A percentile compares a stretch with the other conserved stretches of the same genome.
These are phyloP conservation scores for Coemansia sp. DNA, from an alignment of 192 early-diverging fungal genomes.

Conservation along the genomic window DNA sequence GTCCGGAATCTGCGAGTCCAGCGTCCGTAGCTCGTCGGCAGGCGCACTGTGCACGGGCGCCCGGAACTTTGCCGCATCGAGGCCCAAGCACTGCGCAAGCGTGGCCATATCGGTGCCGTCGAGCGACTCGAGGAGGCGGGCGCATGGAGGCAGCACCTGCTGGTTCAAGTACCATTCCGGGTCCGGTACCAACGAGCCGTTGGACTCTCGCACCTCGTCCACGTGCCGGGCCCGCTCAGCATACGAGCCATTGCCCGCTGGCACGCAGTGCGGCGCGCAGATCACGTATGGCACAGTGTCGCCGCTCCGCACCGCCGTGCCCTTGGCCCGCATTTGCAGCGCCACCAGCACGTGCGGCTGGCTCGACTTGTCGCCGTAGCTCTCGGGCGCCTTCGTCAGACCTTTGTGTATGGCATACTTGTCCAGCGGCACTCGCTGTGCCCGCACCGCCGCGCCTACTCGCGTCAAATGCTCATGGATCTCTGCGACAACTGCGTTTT, in stretches of 20 bases:
- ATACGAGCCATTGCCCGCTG: conserved; percentile 40
- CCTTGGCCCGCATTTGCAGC: conserved; percentile 70
- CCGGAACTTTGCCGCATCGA: conserved; percentile 72
- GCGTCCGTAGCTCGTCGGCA: conserved; percentile 62
- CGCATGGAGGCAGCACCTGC: conserved; percentile 87
- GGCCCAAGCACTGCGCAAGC: conserved; percentile 81
- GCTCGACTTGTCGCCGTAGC: conserved; percentile 80
- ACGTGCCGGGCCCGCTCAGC: conserved; percentile 82
- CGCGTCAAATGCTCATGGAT: conserved; percentile 75
- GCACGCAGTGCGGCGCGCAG: conserved; percentile 55
- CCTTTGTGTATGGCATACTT: conserved; percentile 93
- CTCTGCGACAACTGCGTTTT: conserved; percentile 70
- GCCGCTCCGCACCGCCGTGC: conserved; percentile 68
- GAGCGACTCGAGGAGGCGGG: conserved; percentile 80
- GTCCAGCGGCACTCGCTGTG: conserved; percentile 68
- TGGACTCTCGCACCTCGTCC: conserved; percentile 67
- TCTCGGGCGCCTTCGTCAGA: conserved; percentile 87
- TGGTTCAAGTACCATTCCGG: conserved; percentile 91
- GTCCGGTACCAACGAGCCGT: conserved; percentile 59
- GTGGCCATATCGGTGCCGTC: conserved; percentile 76
- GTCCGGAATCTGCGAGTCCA: conserved; percentile 76
- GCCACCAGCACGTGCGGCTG: conserved; percentile 98
- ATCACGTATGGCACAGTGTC: conserved; percentile 95
- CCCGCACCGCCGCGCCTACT: conserved; percentile 71
- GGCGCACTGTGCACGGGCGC: conserved; percentile 3